These are phyloP conservation scores for Aureobasidium vineae DNA, from an alignment of 2,329 filamentous ascomycete genomes.

Conservation along the genomic window DNA sequence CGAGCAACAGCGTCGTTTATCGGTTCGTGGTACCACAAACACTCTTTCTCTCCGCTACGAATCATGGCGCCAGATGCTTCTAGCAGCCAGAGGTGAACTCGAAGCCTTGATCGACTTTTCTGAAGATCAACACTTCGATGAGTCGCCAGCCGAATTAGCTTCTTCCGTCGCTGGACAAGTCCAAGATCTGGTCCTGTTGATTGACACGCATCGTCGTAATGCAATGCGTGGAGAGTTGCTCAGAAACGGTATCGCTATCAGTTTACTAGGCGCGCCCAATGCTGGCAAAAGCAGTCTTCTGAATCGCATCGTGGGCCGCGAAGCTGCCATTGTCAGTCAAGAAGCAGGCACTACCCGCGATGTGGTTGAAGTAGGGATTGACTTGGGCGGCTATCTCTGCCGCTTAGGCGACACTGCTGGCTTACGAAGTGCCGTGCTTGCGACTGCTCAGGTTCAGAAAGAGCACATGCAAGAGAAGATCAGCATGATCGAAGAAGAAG, in stretches of 20 bases:
- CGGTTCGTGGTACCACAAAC: slow-evolving; percentile 69
- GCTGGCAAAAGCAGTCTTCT: slow-evolving; percentile 92
- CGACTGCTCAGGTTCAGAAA: background rate
- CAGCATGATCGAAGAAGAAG: slow-evolving; percentile 79
- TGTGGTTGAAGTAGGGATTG: slow-evolving; percentile 86
- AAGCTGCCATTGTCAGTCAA: slow-evolving; percentile 90
- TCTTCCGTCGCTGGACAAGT: slow-evolving; percentile 67
- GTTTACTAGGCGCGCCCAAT: slow-evolving; percentile 87
- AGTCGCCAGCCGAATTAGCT: slow-evolving; percentile 71
- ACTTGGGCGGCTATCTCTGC: slow-evolving; percentile 85
- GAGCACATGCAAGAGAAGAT: slow-evolving; percentile 44
- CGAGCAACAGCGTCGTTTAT: slow-evolving; percentile 86
- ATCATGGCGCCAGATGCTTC: slow-evolving; percentile 70
- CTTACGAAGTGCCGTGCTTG: slow-evolving; percentile 56
- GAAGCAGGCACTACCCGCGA: slow-evolving; percentile 94
- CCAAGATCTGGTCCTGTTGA: slow-evolving; percentile 57
- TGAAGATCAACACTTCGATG: slow-evolving; percentile 96
- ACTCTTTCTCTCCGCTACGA: slow-evolving; percentile 75
- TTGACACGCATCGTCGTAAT: slow-evolving; percentile 70
- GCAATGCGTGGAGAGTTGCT: slow-evolving; percentile 80
- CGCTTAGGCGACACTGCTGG: slow-evolving; percentile 96
- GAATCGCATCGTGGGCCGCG: slow-evolving; percentile 83
- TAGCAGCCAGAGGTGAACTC: slow-evolving; percentile 82
- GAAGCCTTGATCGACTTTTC: slow-evolving; percentile 97
- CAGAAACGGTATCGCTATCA: slow-evolving; percentile 78